phyloP scores from a whole-genome alignment of 164 flowering plant species.

The Vitis riparia region DNA sequence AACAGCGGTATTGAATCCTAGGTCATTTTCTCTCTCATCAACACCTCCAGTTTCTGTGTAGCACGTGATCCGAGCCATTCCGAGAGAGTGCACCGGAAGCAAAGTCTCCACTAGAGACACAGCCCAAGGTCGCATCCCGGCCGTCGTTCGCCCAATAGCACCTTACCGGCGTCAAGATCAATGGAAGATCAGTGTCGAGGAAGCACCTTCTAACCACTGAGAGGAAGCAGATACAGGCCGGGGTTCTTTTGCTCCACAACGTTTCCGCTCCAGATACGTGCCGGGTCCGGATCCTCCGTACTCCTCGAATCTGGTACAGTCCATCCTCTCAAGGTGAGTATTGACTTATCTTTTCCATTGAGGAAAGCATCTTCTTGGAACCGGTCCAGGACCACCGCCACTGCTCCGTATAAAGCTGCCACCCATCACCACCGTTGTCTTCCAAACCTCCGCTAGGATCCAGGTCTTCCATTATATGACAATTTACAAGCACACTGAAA shows the following conservation, averaged over 20 bases:
- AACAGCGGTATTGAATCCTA: conserved; percentile 11
- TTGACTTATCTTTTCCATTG: no score
- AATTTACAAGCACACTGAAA: no score
- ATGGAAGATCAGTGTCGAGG: conserved; percentile 29
- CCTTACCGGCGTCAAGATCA: conserved; percentile 8
- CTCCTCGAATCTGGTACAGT: conserved; percentile 73
- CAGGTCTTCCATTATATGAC: no score
- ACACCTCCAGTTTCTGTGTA: conserved; percentile 17
- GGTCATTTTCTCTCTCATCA: conserved; percentile 1
- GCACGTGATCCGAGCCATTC: conserved; percentile 81
- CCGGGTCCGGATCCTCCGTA: conserved; percentile 78
- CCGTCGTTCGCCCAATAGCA: conserved; percentile 61
- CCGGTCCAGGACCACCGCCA: no score
- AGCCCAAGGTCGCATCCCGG: conserved; percentile 80
- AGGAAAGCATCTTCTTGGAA: no score
- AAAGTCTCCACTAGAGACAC: conserved; percentile 57
- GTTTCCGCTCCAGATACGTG: conserved; percentile 83
- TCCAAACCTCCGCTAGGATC: no score
- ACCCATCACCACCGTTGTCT: no score
- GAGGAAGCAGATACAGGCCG: conserved; percentile 70
- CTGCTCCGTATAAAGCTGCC: no score
- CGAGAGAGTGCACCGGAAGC: conserved; percentile 60
- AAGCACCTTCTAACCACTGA: conserved; percentile 75
- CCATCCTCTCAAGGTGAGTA: conserved; percentile 71
- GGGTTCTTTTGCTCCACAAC: conserved; percentile 76